These are phyloP conservation scores for Kondoa subrosea DNA, from an alignment of 768 basidiomycete species.

Conservation along the genomic window DNA sequence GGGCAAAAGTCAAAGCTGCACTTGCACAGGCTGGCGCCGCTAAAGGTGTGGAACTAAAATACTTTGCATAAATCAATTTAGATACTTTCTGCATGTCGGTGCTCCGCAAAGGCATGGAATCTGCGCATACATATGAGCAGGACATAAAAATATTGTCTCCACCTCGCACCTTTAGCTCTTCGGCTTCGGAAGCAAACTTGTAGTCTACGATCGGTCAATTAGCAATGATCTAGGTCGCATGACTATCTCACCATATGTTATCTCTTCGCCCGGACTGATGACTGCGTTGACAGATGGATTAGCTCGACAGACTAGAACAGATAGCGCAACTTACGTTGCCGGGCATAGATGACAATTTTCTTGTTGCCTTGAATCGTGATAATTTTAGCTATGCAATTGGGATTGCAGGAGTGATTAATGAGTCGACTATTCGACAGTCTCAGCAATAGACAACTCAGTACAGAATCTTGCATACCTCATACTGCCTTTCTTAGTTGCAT, in stretches of 20 bases:
- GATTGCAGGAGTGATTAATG: constrained; percentile 97
- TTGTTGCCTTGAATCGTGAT: constrained; percentile 39
- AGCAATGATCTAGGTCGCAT: constrained; percentile 3
- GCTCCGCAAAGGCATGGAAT: constrained; percentile 85
- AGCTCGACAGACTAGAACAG: not conserved
- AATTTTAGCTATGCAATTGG: constrained; percentile 42
- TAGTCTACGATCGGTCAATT: constrained; percentile 48
- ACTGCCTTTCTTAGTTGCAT: constrained; percentile 97
- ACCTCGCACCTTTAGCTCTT: constrained; percentile 55
- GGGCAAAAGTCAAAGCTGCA: constrained; percentile 31
- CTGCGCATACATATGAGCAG: too few relatives aligned
- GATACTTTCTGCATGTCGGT: constrained; percentile 77
- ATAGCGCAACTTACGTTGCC: constrained; percentile 36
- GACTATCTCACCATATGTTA: constrained; percentile 70
- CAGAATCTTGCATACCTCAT: constrained; percentile 55
- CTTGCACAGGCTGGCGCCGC: constrained; percentile 26
- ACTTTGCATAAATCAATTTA: constrained; percentile 51
- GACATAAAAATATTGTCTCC: too few relatives aligned
- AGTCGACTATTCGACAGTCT: constrained; percentile 47
- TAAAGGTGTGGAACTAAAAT: constrained; percentile 29
- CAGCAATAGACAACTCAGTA: constrained; percentile 12
- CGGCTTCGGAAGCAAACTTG: constrained; percentile 97
- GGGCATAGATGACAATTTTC: constrained; percentile 94
- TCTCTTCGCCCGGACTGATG: constrained; percentile 91
- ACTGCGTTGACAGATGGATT: constrained; percentile 34